Evolutionary conservation across 768 basidiomycete genomes (phyloP).

Genomic region (Kwoniella mangroviensis): DNA sequence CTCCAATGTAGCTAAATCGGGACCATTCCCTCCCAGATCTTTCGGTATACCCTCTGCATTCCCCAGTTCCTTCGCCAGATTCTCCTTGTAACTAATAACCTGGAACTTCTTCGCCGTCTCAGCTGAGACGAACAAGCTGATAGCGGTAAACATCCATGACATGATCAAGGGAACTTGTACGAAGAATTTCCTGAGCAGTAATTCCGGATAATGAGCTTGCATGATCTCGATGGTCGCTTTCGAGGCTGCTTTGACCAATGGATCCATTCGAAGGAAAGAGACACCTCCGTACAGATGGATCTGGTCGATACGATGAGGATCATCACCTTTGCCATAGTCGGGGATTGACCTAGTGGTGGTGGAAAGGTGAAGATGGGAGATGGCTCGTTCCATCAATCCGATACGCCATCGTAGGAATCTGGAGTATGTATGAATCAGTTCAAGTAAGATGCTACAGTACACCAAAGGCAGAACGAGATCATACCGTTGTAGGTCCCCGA

Average conservation of each 20-base stretch:
- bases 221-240: constrained; percentile 29
- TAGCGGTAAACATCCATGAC: constrained; percentile 25
- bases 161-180: constrained; percentile 19
- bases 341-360: constrained; percentile 19
- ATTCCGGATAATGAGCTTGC: constrained; percentile 31
- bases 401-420: constrained; percentile 34
- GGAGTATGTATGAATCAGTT: not conserved
- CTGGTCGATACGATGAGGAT: constrained; percentile 32
- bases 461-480: not conserved
- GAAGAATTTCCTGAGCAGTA: constrained; percentile 30
- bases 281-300: constrained; percentile 33
- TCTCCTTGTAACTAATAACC: constrained; percentile 19
- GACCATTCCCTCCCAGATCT: constrained; percentile 22
- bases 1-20: constrained; percentile 11
- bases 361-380: constrained; percentile 7
- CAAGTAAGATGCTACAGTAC: not conserved
- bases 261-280: constrained; percentile 32
- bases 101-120: constrained; percentile 35
- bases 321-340: constrained; percentile 20
- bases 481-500: constrained; percentile 28
- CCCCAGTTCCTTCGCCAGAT: constrained; percentile 15
- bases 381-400: constrained; percentile 27
- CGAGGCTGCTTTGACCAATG: constrained; percentile 24
- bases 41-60: constrained; percentile 8
- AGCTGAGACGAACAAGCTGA: constrained; percentile 22